Evolutionary conservation across 352 stramenopile species (phyloP).

Genomic region (Phytophthora cactorum): DNA sequence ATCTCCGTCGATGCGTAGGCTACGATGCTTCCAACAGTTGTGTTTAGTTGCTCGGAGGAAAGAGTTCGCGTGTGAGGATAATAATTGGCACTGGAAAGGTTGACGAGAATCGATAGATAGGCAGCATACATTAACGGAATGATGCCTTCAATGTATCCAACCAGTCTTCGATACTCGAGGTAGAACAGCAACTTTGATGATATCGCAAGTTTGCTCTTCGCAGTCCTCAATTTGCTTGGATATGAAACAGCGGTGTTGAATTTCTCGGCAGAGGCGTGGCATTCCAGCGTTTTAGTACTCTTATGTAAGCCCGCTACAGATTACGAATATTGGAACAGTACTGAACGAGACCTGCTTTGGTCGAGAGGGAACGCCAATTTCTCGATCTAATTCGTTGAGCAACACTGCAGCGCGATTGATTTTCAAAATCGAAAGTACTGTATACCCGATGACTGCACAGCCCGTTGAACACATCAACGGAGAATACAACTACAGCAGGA

Average conservation of each 20-base stretch:
- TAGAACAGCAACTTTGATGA: background rate
- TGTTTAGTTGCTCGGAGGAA: slow-evolving; percentile 7
- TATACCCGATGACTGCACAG: slow-evolving; percentile 12
- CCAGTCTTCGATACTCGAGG: background rate
- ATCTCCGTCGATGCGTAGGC: slow-evolving; percentile 2
- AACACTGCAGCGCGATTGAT: background rate
- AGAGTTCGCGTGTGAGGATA: slow-evolving; percentile 17
- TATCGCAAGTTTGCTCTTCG: background rate
- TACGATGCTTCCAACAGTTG: slow-evolving; percentile 3
- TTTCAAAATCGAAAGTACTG: background rate
- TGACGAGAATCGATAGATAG: slow-evolving; percentile 20
- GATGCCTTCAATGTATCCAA: slow-evolving; percentile 14
- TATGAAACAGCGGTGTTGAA: background rate
- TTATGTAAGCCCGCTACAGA: background rate
- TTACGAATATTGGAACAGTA: background rate
- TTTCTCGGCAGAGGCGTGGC: background rate
- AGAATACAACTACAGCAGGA: slow-evolving; percentile 21
- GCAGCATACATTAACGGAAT: slow-evolving; percentile 24
- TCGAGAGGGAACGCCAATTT: background rate
- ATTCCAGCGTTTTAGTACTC: background rate
- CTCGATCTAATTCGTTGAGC: background rate
- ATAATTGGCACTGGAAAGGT: slow-evolving; percentile 33
- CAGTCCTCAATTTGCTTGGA: background rate
- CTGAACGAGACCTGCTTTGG: background rate
- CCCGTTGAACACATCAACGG: slow-evolving; percentile 22